Evolutionary conservation across 192 early-diverging fungal genomes (phyloP), one percentile per base, ranked within the genome.

Genomic region (Geosiphon pyriformis): DNA sequence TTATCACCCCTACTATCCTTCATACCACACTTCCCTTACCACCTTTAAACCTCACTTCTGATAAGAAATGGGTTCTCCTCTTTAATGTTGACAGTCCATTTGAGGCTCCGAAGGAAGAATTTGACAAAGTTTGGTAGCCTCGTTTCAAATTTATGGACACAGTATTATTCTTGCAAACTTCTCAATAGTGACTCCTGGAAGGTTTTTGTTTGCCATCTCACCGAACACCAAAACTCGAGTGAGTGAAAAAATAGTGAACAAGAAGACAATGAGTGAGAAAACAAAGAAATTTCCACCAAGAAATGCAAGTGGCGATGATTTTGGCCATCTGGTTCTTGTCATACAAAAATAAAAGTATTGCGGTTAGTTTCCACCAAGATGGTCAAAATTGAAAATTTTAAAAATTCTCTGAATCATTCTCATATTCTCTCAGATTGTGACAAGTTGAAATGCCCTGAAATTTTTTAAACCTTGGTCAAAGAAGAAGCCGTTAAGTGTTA

Each of bases 111-210:
- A 26, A 29, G 17, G 31, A 59, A 50, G 66, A 68, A 54, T 59
- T 68, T 49, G 46, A 69, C 18, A 53, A 69, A 15, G 34, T 51
- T 33, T 69, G 58, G 67, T 69, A 55, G 47, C 67, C 67, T 69
- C 10, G 51, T 69, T 17, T 33, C 67, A 17, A 69, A 69, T 46
- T 20, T 61, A 35, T 69, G 67, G 58, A 33, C 57, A 27, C 61
- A 62, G 49, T 62, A 22, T 27, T 49, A 50, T 50, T 62, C 42
- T 18, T 50, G 12, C 3, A 62, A 50, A 48, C 26, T 31, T 20
- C 3, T 20, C 26, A 62, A 62, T 50, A 15, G 46, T 32, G 15
- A 62, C 49, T 62, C 27, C 31, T 62, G 61, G 26, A 62, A 51
- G 31, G 47, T 29, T 22, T 50, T 32, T 29, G 10, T 31, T 11